Evolutionary conservation across 345 rosid species (phyloP).

Genomic region (Turritis glabra): DNA sequence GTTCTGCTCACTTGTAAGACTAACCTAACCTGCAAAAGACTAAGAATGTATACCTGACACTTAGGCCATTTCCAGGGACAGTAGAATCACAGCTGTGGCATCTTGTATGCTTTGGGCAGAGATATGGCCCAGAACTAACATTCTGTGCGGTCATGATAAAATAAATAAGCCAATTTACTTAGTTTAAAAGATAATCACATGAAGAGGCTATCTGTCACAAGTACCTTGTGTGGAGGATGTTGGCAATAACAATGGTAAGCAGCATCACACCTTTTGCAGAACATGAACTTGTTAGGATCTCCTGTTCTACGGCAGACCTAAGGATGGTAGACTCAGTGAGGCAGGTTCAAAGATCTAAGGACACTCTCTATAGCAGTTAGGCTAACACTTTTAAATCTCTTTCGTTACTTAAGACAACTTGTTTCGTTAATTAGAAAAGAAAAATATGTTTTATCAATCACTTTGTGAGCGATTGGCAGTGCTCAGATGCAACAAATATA

Average conservation of each 20-base stretch:
- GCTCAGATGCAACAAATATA: conserved; percentile 8
- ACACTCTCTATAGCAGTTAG: background rate
- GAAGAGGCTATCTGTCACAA: conserved; percentile 20
- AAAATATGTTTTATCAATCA: background rate
- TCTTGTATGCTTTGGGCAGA: conserved; percentile 93
- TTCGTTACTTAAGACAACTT: background rate
- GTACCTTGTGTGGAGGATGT: conserved; percentile 98
- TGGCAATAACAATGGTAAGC: conserved; percentile 99
- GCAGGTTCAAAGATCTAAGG: conserved; percentile 9
- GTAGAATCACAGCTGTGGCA: conserved; percentile 97
- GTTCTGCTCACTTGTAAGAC: conserved; percentile 12
- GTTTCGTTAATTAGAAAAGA: background rate
- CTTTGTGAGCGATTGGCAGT: background rate
- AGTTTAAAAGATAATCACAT: conserved; percentile 11
- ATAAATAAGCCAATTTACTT: conserved; percentile 11
- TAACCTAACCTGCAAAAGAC: conserved; percentile 4
- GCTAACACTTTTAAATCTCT: background rate
- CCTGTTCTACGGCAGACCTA: conserved; percentile 95
- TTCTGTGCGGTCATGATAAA: conserved; percentile 55
- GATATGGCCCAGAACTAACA: conserved; percentile 94
- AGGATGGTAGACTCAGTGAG: conserved; percentile 19
- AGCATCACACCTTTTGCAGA: conserved; percentile 96
- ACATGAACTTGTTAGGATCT: conserved; percentile 94
- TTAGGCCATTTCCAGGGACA: conserved; percentile 98
- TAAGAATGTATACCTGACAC: conserved; percentile 71